Base-by-base conservation (phyloP, 2,329 filamentous ascomycete species). In the Lomentospora prolificans region DNA sequence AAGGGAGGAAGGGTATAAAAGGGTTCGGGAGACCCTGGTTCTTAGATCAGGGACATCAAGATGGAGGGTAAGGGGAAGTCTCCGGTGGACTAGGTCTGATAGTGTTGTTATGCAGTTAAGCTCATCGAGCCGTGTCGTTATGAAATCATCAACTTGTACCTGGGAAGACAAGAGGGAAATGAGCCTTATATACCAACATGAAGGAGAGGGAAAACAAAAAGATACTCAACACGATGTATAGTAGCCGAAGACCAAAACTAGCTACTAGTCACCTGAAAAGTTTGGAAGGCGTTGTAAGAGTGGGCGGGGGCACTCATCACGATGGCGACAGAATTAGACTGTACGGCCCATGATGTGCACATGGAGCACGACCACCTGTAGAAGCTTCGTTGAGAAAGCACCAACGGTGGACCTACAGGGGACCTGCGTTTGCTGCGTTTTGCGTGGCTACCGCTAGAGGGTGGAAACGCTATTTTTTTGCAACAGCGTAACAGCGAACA, bases 241-340 rank as follows among this genome's bases (percentile, higher is more conserved):
- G 44, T 48, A 19, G 44, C 22, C 44, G 22, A 22, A 22, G 17
- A 17, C 17, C 22, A 48, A 25, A 48, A 48, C 44, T 48, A 41
- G 36, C 36, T 50, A 50, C 14, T 41, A 41, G 36, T 41, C 36
- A 41, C 36, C 36, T 19, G 36, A 6, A 41, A 17, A 41, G 14
- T 19, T 50, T 28, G 48, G 24, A 31, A 51, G 48, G 14, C 48
- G 12, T 51, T 51, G 48, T 22, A n/a, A 28, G 25, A 25, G 53
- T 50, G 53, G 53, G 27, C 41, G 17, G 27, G 53, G 39, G 52
- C n/a, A 55, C 12, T 46, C 19, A 55, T 55, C 41, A 55, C 53
- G 53, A 55, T 55, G 53, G 53, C 53, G 53, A 55, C 28, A 50
- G 28, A 50, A 55, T 55, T 55, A 28, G 30, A 55, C 24, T n/a